Evolutionary conservation across 495 filamentous ascomycete genomes (phyloP).

Genomic region (Neurospora tetraspora): DNA sequence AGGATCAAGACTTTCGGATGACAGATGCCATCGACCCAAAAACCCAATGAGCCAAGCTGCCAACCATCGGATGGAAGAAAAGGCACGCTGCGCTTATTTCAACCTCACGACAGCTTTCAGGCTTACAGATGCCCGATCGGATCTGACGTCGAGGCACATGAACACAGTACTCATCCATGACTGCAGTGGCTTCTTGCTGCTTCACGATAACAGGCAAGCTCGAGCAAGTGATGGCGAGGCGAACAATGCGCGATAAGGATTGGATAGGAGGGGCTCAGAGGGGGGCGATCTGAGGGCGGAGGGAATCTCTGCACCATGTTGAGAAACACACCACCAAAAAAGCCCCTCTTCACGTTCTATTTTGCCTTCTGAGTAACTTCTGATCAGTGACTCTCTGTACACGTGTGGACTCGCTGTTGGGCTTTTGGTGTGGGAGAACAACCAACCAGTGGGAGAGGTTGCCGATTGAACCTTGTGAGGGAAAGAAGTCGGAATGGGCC

Average conservation of each 20-base stretch:
- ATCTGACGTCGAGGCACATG: neutral
- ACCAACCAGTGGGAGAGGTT: neutral
- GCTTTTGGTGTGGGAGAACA: neutral
- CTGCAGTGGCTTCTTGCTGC: neutral
- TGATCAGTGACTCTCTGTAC: neutral
- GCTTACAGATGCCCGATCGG: neutral
- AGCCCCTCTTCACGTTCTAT: neutral
- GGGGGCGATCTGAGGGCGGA: neutral
- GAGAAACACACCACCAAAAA: neutral
- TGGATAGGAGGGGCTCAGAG: neutral
- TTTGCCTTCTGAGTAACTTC: neutral
- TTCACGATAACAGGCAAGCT: neutral
- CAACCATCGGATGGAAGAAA: neutral
- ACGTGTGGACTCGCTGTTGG: neutral
- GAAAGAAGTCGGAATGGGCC: neutral
- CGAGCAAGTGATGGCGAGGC: neutral
- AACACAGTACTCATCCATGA: neutral
- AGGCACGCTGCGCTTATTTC: neutral
- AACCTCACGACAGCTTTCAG: neutral
- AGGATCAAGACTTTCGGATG: neutral
- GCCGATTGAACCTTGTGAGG: neutral
- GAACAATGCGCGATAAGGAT: neutral
- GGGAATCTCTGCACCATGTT: neutral
- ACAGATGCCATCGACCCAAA: neutral
- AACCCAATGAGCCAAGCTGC: neutral